Evolutionary conservation across 352 stramenopile genomes (phyloP).

Genomic region (Phytophthora megakarya): DNA sequence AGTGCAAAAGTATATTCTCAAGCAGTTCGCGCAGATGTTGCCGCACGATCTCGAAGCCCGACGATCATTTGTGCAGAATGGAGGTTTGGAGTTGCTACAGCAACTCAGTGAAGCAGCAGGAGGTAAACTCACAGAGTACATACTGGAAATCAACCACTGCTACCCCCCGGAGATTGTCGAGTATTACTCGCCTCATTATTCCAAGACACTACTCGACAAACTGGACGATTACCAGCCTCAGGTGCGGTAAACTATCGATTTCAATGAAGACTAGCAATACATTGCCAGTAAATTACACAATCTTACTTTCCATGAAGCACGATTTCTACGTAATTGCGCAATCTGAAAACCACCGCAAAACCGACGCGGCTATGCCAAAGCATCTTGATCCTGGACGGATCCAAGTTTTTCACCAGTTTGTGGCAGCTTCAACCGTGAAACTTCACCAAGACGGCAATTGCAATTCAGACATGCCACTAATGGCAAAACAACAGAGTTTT

Average conservation of each 20-base stretch:
- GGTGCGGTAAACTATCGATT: constrained; percentile 53
- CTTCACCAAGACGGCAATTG: background rate
- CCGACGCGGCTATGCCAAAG: constrained; percentile 9
- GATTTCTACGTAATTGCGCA: background rate
- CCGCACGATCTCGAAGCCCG: constrained; percentile 93
- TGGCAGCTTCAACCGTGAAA: background rate
- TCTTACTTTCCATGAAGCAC: background rate
- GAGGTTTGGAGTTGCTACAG: constrained; percentile 93
- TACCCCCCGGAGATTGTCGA: constrained; percentile 96
- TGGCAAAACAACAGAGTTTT: too few species aligned
- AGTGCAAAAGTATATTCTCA: constrained; percentile 97
- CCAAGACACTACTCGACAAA: constrained; percentile 95
- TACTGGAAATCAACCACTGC: constrained; percentile 96
- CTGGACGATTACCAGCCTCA: constrained; percentile 95
- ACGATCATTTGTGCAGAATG: constrained; percentile 93
- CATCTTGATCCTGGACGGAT: background rate
- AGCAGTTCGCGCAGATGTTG: constrained; percentile 95
- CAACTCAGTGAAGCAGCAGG: constrained; percentile 91
- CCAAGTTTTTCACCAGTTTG: background rate
- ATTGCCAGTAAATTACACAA: background rate
- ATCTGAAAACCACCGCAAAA: too few species aligned
- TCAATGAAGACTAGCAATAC: background rate
- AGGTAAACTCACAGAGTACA: constrained; percentile 95
- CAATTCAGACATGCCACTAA: background rate
- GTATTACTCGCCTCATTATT: constrained; percentile 97